These are phyloP conservation scores for Sporothrix curviconia DNA, from an alignment of 2,329 filamentous ascomycete species.

Conservation along the genomic window DNA sequence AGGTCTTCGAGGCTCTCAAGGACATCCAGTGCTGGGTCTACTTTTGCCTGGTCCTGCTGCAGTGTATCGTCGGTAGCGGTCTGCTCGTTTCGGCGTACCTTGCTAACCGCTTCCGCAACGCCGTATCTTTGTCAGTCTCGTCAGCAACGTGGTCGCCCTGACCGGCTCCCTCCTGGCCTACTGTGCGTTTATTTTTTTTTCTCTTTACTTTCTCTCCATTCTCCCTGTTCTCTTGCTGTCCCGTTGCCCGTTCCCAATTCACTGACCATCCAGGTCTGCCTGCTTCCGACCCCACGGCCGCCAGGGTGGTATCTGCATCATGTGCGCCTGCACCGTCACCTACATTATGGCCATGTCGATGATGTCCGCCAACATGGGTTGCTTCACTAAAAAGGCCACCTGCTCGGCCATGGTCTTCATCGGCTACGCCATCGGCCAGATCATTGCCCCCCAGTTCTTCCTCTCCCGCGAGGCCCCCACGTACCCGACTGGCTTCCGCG, in stretches of 20 bases:
- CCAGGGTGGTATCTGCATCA: constrained; percentile 46
- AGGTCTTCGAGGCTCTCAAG: constrained; percentile 28
- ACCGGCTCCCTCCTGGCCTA: constrained; percentile 42
- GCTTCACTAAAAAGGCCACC: constrained; percentile 63
- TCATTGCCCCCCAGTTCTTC: constrained; percentile 41
- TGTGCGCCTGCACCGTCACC: constrained; percentile 45
- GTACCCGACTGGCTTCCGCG: constrained; percentile 58
- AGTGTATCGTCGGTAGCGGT: constrained; percentile 27
- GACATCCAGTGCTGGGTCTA: constrained; percentile 29
- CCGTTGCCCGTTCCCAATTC: too few species aligned
- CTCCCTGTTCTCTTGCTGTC: too few species aligned
- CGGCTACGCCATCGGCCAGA: constrained; percentile 53
- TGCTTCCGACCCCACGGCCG: constrained; percentile 43
- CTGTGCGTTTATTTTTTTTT: too few species aligned
- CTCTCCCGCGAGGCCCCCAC: constrained; percentile 48
- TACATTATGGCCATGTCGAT: constrained; percentile 55
- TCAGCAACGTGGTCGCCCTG: constrained; percentile 31
- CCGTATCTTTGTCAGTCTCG: constrained; percentile 37
- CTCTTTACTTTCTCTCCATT: too few species aligned
- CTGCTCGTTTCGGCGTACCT: constrained; percentile 30
- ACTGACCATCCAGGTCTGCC: too few species aligned
- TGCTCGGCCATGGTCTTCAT: constrained; percentile 60
- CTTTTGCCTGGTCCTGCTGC: constrained; percentile 25
- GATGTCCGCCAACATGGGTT: constrained; percentile 57
- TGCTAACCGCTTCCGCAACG: constrained; percentile 35